These are phyloP conservation scores for Osmanthus fragrans DNA, from an alignment of 257 asterid species.

Conservation along the genomic window DNA sequence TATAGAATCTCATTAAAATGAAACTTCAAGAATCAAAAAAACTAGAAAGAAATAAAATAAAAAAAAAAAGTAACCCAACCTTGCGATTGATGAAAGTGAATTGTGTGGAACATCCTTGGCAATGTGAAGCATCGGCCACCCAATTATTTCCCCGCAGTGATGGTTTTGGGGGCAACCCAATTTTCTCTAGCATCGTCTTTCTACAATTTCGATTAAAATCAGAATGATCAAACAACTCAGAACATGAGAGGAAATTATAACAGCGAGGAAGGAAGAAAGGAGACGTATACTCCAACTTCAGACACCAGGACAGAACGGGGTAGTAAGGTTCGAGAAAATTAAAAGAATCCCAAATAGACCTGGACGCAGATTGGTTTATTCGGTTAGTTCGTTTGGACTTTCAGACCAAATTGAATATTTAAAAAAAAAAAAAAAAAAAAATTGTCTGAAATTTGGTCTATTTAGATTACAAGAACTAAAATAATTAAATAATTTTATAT, in stretches of 20 bases:
- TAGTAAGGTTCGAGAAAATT: background rate
- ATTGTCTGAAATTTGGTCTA: too few relatives aligned
- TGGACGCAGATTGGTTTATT: too few relatives aligned
- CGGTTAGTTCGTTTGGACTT: too few relatives aligned
- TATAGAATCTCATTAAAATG: background rate
- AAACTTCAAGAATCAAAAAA: background rate
- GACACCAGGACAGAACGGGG: background rate
- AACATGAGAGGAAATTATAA: background rate
- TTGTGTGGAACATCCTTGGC: constrained; percentile 95
- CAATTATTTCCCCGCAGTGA: constrained; percentile 78
- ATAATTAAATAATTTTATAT: too few relatives aligned
- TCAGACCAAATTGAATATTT: too few relatives aligned
- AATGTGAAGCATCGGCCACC: constrained; percentile 93
- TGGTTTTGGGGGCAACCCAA: constrained; percentile 92
- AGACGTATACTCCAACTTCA: background rate
- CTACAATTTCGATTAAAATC: background rate
- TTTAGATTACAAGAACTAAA: too few relatives aligned
- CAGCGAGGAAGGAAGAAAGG: background rate
- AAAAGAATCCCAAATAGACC: too few relatives aligned
- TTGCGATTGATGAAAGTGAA: constrained; percentile 98
- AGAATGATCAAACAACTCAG: background rate
- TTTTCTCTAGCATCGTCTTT: constrained; percentile 81
- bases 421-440: too few relatives aligned
- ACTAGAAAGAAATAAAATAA: background rate
- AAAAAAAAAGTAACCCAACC: constrained; percentile 40